Percentiles rank a stretch among this genome's conserved stretches.
phyloP scores from a whole-genome alignment of 1,139 yeast genomes.

The Candida freyschussii region DNA sequence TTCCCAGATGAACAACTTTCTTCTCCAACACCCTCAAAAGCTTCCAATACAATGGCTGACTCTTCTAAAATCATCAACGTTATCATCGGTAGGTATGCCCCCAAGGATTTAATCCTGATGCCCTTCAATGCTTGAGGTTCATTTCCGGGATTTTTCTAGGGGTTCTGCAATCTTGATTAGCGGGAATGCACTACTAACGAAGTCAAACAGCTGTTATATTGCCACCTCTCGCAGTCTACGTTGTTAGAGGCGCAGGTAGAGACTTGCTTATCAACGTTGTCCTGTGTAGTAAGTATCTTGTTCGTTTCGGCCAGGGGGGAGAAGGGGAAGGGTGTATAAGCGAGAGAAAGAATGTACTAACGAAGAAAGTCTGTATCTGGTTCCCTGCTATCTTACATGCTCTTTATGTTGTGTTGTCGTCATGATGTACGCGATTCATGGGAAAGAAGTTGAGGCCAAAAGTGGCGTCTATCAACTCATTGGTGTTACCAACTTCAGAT shows the following conservation, averaged over 20 bases:
- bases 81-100: constrained; percentile 30
- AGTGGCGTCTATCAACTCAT: too few relatives aligned
- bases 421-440: neutral
- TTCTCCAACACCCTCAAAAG: too few relatives aligned
- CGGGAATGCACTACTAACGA: constrained; percentile 3
- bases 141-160: neutral
- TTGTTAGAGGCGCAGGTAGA: constrained; percentile 57
- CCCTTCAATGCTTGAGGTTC: neutral
- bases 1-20: too few relatives aligned
- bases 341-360: constrained; percentile 8
- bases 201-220: constrained; percentile 47
- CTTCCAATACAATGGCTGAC: constrained; percentile 30
- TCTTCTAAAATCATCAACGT: constrained; percentile 33
- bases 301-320: too few relatives aligned
- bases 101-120: neutral
- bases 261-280: constrained; percentile 58
- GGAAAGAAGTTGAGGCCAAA: too few relatives aligned
- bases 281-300: constrained; percentile 39
- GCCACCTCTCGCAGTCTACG: constrained; percentile 71
- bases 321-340: too few relatives aligned
- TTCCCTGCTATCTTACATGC: constrained; percentile 79
- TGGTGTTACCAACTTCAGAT: too few relatives aligned
- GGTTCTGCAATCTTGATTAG: neutral
- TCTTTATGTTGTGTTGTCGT: constrained; percentile 48
- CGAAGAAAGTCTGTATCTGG: constrained; percentile 42